Percentiles rank a stretch among this genome's conserved stretches.
Conservation (phyloP, 2,329 filamentous ascomycete genomes). For the Clonostachys sp. region DNA sequence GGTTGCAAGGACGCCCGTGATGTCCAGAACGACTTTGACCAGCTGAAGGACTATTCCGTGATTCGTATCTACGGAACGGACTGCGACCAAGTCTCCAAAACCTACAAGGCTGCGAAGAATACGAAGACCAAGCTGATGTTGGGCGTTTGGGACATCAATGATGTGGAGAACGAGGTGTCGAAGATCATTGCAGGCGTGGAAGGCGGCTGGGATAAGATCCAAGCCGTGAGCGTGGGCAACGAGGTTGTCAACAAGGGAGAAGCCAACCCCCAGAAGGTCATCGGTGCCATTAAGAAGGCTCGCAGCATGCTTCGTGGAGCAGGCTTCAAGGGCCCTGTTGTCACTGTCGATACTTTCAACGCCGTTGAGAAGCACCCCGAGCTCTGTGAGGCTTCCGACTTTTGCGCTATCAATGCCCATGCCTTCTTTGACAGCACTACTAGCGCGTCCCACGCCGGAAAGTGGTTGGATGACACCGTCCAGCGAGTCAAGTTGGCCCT, state of each 20-base stretch:
- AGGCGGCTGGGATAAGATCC: conserved; percentile 63
- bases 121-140: conserved; percentile 68
- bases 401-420: conserved; percentile 78
- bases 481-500: conserved; percentile 33
- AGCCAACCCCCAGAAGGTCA: conserved; percentile 47
- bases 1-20: conserved; percentile 63
- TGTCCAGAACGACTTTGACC: conserved; percentile 60
- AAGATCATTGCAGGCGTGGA: conserved; percentile 54
- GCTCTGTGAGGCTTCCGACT: conserved; percentile 71
- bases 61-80: conserved; percentile 78
- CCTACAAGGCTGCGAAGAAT: conserved; percentile 58
- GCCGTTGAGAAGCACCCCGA: conserved; percentile 61
- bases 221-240: conserved; percentile 75
- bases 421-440: conserved; percentile 73
- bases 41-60: conserved; percentile 49
- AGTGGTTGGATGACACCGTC: conserved; percentile 59
- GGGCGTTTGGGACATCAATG: conserved; percentile 63
- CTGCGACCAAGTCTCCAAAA: conserved; percentile 65
- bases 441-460: conserved; percentile 55
- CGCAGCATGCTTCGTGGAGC: conserved; percentile 51
- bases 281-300: conserved; percentile 52
- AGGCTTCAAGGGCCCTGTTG: conserved; percentile 70
- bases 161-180: conserved; percentile 51
- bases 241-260: conserved; percentile 68
- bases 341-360: conserved; percentile 75